Conservation (phyloP, 306 rosid species). For the Sicyos baderoa region DNA sequence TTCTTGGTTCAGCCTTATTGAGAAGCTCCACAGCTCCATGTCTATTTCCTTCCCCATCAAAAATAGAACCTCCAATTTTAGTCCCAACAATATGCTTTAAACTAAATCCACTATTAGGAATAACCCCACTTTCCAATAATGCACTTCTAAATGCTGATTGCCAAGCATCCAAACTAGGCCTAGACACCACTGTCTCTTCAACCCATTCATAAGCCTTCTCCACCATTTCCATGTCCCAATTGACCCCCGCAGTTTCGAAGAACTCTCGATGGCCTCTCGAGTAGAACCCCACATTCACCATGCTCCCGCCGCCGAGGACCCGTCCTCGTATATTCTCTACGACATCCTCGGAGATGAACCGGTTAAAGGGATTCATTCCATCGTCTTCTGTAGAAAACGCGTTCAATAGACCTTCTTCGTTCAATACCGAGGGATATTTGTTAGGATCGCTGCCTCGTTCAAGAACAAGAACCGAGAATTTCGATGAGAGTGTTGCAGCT, state of each 20-base stretch:
- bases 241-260: constrained; percentile 9
- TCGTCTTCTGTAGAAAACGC: neutral
- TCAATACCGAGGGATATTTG: neutral
- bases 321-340: constrained; percentile 21
- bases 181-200: constrained; percentile 16
- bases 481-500: constrained; percentile 29
- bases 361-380: neutral
- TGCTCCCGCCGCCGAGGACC: constrained; percentile 27
- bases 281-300: constrained; percentile 23
- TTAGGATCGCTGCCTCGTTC: constrained; percentile 29
- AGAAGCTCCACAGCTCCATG: constrained; percentile 33
- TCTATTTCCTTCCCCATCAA: constrained; percentile 20
- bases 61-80: constrained; percentile 18
- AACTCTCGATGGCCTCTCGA: constrained; percentile 18
- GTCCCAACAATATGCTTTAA: constrained; percentile 21
- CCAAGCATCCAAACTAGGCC: neutral
- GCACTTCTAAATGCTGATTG: constrained; percentile 8
- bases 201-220: constrained; percentile 25
- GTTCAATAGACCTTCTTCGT: neutral
- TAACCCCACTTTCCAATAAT: constrained; percentile 19
- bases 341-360: constrained; percentile 19
- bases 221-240: constrained; percentile 24
- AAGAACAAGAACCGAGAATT: constrained; percentile 21
- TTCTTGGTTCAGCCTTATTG: constrained; percentile 4
- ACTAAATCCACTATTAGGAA: constrained; percentile 16